Conservation (phyloP, 768 basidiomycete species). For the Coprinellus micaceus region DNA sequence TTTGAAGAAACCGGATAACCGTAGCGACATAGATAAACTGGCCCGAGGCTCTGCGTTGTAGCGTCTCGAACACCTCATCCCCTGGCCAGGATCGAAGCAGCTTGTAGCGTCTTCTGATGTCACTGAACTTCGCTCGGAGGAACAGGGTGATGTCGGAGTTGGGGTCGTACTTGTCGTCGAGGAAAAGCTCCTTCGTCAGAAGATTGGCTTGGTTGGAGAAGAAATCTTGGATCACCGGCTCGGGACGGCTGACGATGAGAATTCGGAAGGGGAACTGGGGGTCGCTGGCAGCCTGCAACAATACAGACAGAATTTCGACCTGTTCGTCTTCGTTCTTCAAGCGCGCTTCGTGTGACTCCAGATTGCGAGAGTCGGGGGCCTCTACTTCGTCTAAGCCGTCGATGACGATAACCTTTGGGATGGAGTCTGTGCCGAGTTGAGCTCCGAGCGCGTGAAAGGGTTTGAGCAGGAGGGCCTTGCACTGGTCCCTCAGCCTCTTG, state of each 20-base stretch:
- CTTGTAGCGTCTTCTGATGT: not conserved
- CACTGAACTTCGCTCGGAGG: not conserved
- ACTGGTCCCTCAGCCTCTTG: not conserved
- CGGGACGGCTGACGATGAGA: constrained; percentile 10
- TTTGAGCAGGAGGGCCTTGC: not conserved
- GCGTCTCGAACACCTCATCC: not conserved
- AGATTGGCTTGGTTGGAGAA: not conserved
- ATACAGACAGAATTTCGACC: constrained; percentile 5
- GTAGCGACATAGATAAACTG: constrained; percentile 18
- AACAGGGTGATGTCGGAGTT: constrained; percentile 1
- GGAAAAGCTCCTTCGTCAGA: not conserved
- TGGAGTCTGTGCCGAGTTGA: not conserved
- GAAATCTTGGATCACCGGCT: not conserved
- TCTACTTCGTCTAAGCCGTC: constrained; percentile 13
- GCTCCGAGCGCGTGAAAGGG: not conserved
- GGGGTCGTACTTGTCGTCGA: constrained; percentile 4
- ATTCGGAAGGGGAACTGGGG: not conserved
- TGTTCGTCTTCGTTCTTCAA: not conserved
- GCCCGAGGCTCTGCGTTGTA: constrained; percentile 5
- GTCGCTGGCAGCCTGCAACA: not conserved
- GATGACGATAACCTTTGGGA: constrained; percentile 5
- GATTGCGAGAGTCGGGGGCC: not conserved
- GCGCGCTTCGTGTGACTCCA: not conserved
- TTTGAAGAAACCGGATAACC: constrained; percentile 10
- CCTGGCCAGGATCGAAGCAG: constrained; percentile 5